These are phyloP conservation scores for Infundibulicybe gibba DNA, from an alignment of 768 basidiomycete genomes.

Conservation along the genomic window DNA sequence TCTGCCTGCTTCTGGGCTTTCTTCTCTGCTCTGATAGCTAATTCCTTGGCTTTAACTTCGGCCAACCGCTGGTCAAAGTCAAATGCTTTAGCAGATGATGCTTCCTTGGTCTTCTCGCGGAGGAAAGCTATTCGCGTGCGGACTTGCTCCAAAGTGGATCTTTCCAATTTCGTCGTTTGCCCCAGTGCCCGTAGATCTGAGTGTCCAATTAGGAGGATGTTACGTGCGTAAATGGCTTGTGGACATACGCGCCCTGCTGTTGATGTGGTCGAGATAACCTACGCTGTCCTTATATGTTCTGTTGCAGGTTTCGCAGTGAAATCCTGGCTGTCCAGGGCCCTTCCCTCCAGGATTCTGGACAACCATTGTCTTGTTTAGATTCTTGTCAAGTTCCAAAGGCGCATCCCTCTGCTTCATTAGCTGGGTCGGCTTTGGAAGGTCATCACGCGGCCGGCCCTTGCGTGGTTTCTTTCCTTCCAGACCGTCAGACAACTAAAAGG, in stretches of 20 bases:
- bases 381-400: conserved; percentile 89
- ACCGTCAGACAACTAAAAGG: conserved; percentile 5
- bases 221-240: neutral
- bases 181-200: conserved; percentile 90
- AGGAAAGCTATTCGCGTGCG: conserved; percentile 85
- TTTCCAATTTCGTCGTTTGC: conserved; percentile 89
- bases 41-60: conserved; percentile 76
- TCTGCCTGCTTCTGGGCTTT: conserved; percentile 79
- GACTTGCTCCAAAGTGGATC: conserved; percentile 92
- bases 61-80: conserved; percentile 91
- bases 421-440: conserved; percentile 91
- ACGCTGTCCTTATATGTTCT: conserved; percentile 91
- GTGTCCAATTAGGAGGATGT: conserved; percentile 4
- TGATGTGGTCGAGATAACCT: conserved; percentile 95
- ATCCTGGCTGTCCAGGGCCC: conserved; percentile 90
- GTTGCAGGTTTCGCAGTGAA: conserved; percentile 89
- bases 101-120: conserved; percentile 83
- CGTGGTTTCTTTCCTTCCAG: conserved; percentile 77
- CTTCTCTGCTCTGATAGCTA: conserved; percentile 61
- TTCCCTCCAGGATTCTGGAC: conserved; percentile 80
- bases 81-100: conserved; percentile 81
- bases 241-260: conserved; percentile 82
- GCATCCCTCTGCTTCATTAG: conserved; percentile 86
- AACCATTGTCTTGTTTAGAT: conserved; percentile 92
- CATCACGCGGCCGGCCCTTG: conserved; percentile 55